These are phyloP conservation scores for Penicillium chermesinum DNA, from an alignment of 495 filamentous ascomycete species.

Conservation along the genomic window DNA sequence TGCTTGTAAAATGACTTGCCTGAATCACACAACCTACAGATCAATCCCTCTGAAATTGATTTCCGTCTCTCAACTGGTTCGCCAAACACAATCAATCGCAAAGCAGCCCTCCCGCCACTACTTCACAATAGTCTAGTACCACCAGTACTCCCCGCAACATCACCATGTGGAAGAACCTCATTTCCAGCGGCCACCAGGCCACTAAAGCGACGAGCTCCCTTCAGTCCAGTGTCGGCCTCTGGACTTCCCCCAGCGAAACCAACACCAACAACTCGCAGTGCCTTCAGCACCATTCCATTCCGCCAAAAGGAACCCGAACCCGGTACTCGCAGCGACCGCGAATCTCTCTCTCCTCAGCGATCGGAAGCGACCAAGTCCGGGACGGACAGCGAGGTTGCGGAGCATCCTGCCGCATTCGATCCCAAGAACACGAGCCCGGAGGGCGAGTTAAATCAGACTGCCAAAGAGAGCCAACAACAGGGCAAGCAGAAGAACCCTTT, in stretches of 20 bases:
- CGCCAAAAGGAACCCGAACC: conserved; percentile 17
- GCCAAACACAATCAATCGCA: not conserved
- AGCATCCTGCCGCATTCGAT: conserved; percentile 51
- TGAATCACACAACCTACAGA: not conserved
- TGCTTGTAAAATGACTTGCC: not conserved
- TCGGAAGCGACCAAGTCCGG: conserved; percentile 56
- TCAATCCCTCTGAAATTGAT: not conserved
- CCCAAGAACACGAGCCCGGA: conserved; percentile 55
- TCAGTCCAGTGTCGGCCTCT: not conserved
- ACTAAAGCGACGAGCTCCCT: conserved; percentile 2
- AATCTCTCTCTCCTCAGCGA: conserved; percentile 47
- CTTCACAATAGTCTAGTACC: no score
- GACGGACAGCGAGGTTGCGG: conserved; percentile 50
- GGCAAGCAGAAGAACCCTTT: conserved; percentile 43
- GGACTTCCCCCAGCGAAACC: not conserved
- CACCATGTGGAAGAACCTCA: conserved; percentile 26
- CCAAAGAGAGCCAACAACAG: conserved; percentile 26
- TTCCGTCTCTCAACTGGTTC: not conserved
- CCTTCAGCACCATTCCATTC: conserved; percentile 13
- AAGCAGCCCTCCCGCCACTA: not conserved
- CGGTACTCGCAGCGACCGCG: conserved; percentile 47
- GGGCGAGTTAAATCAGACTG: conserved; percentile 40
- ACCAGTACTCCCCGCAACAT: no score
- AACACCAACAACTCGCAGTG: not conserved
- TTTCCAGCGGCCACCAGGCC: conserved; percentile 19